Percentiles rank a stretch among this genome's conserved stretches.
Conservation (phyloP, 495 filamentous ascomycete species). For the Xylaria cubensis region DNA sequence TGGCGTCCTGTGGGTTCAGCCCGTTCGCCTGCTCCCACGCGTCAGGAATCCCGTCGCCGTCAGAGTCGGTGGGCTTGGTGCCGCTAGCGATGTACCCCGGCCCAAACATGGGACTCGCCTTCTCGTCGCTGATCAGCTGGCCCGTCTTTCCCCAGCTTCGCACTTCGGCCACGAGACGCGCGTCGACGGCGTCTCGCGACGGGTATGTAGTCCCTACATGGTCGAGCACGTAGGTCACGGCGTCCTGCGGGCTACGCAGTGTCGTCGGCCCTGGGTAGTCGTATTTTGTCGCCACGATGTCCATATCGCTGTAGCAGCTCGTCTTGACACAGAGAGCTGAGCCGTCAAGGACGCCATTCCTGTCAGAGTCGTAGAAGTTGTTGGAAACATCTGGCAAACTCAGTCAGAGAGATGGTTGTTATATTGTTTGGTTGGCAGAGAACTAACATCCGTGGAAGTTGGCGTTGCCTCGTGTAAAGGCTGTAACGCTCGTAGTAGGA, state of each 20-base stretch:
- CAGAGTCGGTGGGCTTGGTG: constrained; percentile 31
- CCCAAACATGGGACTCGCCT: constrained; percentile 29
- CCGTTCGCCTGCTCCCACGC: constrained; percentile 43
- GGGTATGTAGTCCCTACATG: constrained; percentile 34
- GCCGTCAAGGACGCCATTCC: constrained; percentile 45
- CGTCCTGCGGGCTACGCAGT: constrained; percentile 30
- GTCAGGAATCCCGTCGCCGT: constrained; percentile 41
- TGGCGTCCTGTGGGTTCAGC: constrained; percentile 32
- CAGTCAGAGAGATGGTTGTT: constrained; percentile 1
- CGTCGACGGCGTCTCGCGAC: constrained; percentile 33
- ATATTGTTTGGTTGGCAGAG: neutral
- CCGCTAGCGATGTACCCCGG: constrained; percentile 23
- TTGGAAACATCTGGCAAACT: constrained; percentile 38
- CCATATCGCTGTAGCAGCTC: constrained; percentile 38
- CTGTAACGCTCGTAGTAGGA: constrained; percentile 45
- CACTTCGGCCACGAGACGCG: constrained; percentile 34
- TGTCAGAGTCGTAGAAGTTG: constrained; percentile 50
- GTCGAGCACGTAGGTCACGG: constrained; percentile 32
- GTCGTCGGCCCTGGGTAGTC: constrained; percentile 31
- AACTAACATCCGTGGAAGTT: constrained; percentile 45
- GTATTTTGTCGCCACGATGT: constrained; percentile 28
- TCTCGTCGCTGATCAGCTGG: constrained; percentile 42
- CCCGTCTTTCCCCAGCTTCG: constrained; percentile 38
- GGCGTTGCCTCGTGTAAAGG: constrained; percentile 42
- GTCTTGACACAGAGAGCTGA: constrained; percentile 39